Percentiles rank a stretch among this genome's conserved stretches.
Conservation (phyloP, 176 grass and related monocot genomes). For the Pharus latifolius region DNA sequence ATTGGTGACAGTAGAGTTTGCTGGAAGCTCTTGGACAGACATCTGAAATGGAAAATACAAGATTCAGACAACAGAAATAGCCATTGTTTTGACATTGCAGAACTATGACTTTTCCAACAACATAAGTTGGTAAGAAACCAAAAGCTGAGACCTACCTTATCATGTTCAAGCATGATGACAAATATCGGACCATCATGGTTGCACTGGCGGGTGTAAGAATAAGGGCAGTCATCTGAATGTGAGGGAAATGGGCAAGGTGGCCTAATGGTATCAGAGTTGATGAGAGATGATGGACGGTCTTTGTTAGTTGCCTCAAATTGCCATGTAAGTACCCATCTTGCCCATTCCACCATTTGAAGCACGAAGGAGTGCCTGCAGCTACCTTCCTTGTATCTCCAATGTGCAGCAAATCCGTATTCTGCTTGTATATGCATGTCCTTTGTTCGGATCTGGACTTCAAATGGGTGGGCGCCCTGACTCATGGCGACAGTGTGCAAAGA, state of each 20-base stretch:
- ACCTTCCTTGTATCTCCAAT: slow-evolving; percentile 97
- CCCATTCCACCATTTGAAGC: slow-evolving; percentile 89
- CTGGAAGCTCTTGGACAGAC: slow-evolving; percentile 75
- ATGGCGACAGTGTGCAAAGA: slow-evolving; percentile 71
- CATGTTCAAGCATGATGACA: slow-evolving; percentile 73
- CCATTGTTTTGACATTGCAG: not conserved
- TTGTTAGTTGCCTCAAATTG: slow-evolving; percentile 53
- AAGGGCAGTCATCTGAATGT: slow-evolving; percentile 73
- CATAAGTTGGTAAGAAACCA: not conserved
- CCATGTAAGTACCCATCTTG: slow-evolving; percentile 79
- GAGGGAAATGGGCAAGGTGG: slow-evolving; percentile 63
- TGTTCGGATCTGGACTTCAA: slow-evolving; percentile 92
- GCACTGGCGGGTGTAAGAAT: slow-evolving; percentile 54
- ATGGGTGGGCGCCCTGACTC: slow-evolving; percentile 43
- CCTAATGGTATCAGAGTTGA: slow-evolving; percentile 15
- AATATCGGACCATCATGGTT: slow-evolving; percentile 71
- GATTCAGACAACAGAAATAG: not conserved
- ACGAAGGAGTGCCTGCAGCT: slow-evolving; percentile 58
- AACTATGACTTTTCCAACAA: not conserved
- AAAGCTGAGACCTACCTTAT: slow-evolving; percentile 47
- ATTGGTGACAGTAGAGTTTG: slow-evolving; percentile 55
- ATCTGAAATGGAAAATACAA: slow-evolving; percentile 47
- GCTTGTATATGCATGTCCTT: slow-evolving; percentile 88
- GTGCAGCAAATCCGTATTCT: slow-evolving; percentile 81
- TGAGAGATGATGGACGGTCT: slow-evolving; percentile 11